Conservation (phyloP, 345 rosid species). For the Syzygium aqueum region DNA sequence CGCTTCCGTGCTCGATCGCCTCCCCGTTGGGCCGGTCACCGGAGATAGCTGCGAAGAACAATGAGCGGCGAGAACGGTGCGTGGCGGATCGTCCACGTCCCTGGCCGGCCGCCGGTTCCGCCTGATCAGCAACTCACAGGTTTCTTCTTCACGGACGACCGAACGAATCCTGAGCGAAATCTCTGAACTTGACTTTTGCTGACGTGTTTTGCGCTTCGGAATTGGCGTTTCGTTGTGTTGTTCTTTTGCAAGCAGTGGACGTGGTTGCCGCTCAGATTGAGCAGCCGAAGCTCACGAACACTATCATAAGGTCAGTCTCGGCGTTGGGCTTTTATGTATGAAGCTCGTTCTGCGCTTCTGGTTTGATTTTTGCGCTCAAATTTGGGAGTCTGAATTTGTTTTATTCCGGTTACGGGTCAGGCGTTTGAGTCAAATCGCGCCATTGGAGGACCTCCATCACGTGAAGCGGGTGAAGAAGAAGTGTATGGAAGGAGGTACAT, state of each 20-base stretch:
- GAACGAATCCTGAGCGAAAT: background rate
- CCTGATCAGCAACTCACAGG: constrained; percentile 61
- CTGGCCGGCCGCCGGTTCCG: constrained; percentile 36
- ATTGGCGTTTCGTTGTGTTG: background rate
- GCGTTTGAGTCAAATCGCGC: background rate
- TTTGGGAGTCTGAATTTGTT: background rate
- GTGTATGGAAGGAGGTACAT: constrained; percentile 31
- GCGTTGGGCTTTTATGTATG: background rate
- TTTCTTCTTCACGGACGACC: background rate
- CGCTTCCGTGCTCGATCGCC: background rate
- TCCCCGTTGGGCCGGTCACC: background rate
- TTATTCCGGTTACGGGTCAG: constrained; percentile 14
- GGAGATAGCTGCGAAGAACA: background rate
- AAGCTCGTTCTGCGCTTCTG: background rate
- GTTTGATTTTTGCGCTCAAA: background rate
- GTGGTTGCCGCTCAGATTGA: constrained; percentile 45
- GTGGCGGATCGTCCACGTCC: constrained; percentile 42
- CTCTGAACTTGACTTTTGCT: background rate
- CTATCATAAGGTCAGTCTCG: constrained; percentile 41
- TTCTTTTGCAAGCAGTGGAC: constrained; percentile 23
- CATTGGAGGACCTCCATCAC: too few relatives aligned
- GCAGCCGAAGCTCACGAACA: constrained; percentile 21
- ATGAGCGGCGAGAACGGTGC: background rate
- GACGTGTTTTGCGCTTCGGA: background rate
- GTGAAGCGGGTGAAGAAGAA: too few relatives aligned